Evolutionary conservation across 768 basidiomycete species (phyloP).

Genomic region (Auriscalpium orientale): DNA sequence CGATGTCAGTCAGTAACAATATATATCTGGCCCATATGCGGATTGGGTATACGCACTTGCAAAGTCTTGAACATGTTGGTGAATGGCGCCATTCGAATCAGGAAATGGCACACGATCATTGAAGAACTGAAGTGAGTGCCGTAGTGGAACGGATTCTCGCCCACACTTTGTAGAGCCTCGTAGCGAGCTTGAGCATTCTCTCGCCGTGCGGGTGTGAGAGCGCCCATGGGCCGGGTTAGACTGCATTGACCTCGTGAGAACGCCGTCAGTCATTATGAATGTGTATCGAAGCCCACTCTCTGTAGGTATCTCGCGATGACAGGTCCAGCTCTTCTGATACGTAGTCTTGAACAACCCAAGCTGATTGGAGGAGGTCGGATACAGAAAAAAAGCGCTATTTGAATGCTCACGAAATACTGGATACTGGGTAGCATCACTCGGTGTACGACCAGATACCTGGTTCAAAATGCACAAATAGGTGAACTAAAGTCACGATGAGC

Average conservation of each 20-base stretch:
- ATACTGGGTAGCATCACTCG: conserved; percentile 92
- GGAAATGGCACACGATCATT: conserved; percentile 94
- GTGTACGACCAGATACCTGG: conserved; percentile 87
- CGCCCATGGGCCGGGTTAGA: conserved; percentile 85
- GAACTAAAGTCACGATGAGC: conserved; percentile 42
- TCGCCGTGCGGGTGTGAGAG: conserved; percentile 63
- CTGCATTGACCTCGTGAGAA: conserved; percentile 19
- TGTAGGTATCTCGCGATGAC: conserved; percentile 48
- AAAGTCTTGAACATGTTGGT: conserved; percentile 94
- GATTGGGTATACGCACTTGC: conserved; percentile 32
- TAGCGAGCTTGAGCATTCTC: conserved; percentile 76
- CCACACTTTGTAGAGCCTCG: conserved; percentile 65
- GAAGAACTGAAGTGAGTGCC: conserved; percentile 95
- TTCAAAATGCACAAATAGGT: conserved; percentile 86
- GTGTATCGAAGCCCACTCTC: conserved; percentile 50
- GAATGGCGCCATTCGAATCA: conserved; percentile 85
- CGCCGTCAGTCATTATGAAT: too few relatives aligned
- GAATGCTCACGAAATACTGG: conserved; percentile 71
- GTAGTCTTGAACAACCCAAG: conserved; percentile 89
- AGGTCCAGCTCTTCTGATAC: conserved; percentile 62
- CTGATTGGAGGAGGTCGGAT: conserved; percentile 28
- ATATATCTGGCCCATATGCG: too few relatives aligned
- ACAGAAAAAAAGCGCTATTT: neutral
- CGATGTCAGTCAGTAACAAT: neutral
- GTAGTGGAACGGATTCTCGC: conserved; percentile 84